Evolutionary conservation across 805 yeast species (phyloP).

Genomic region (Yarrowia keelungensis): DNA sequence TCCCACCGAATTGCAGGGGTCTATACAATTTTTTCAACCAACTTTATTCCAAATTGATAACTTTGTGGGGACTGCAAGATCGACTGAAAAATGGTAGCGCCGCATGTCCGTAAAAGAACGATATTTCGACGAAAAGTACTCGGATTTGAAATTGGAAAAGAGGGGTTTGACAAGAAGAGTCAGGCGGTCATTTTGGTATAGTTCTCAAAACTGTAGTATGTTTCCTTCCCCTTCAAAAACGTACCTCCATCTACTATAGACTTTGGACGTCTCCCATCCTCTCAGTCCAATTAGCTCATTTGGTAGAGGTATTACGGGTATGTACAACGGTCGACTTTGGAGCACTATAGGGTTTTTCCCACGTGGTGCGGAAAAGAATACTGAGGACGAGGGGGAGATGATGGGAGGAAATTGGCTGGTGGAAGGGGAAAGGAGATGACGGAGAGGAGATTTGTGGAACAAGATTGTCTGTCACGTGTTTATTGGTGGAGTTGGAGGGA

Average conservation of each 20-base stretch:
- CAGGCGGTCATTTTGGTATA: no score
- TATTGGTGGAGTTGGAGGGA: no score
- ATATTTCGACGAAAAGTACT: background rate
- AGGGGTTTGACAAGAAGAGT: no score
- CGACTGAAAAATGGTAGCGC: constrained; percentile 2
- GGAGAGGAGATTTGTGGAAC: no score
- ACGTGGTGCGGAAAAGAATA: background rate
- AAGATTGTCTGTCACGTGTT: no score
- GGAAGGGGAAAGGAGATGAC: background rate
- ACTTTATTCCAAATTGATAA: background rate
- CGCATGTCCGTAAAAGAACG: background rate
- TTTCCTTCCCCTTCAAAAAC: no score
- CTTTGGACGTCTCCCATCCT: background rate
- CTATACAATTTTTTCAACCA: no score
- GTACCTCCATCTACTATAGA: background rate
- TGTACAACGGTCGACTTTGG: constrained; percentile 35
- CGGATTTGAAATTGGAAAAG: no score
- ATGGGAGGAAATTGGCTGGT: background rate
- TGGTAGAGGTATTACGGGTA: background rate
- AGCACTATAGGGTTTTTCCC: background rate
- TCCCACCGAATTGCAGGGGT: no score
- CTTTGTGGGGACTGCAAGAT: constrained; percentile 13
- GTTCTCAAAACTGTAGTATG: no score
- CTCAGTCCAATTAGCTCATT: background rate
- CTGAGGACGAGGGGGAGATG: no score